A percentile compares a stretch with the other conserved stretches of the same genome.
phyloP scores from a whole-genome alignment of 768 basidiomycete species.

The Pleurotus eryngii region DNA sequence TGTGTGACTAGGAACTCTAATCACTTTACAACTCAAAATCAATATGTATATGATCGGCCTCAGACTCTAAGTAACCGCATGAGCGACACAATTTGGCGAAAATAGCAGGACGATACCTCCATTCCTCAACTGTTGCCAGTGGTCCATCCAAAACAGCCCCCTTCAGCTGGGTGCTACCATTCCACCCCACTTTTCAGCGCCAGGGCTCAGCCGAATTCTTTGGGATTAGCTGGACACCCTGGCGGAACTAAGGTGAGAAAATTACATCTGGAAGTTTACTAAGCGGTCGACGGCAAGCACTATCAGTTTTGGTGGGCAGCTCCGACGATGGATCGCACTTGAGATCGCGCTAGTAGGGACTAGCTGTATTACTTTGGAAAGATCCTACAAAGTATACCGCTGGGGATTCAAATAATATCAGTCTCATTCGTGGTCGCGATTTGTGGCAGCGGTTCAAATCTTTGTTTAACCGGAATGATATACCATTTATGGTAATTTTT shows the following conservation, averaged over 20 bases:
- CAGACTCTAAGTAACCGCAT: constrained; percentile 1
- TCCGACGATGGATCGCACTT: neutral
- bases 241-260: constrained; percentile 12
- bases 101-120: neutral
- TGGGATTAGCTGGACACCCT: constrained; percentile 10
- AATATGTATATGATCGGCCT: constrained; percentile 16
- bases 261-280: constrained; percentile 4
- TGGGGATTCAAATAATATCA: neutral
- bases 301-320: neutral
- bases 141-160: neutral
- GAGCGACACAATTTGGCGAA: neutral
- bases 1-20: constrained; percentile 38
- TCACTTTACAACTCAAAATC: constrained; percentile 50
- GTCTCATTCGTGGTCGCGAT: neutral
- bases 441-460: neutral
- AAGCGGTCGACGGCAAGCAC: constrained; percentile 1
- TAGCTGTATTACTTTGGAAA: neutral
- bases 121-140: too few species aligned
- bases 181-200: constrained; percentile 10
- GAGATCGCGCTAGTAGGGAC: neutral
- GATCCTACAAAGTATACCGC: too few species aligned
- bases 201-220: constrained; percentile 8
- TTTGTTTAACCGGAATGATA: constrained; percentile 3
- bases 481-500: neutral
- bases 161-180: neutral